A percentile compares a stretch with the other conserved stretches of the same genome.
phyloP scores from a whole-genome alignment of 2,329 filamentous ascomycete genomes.

The Penicillium sp. region DNA sequence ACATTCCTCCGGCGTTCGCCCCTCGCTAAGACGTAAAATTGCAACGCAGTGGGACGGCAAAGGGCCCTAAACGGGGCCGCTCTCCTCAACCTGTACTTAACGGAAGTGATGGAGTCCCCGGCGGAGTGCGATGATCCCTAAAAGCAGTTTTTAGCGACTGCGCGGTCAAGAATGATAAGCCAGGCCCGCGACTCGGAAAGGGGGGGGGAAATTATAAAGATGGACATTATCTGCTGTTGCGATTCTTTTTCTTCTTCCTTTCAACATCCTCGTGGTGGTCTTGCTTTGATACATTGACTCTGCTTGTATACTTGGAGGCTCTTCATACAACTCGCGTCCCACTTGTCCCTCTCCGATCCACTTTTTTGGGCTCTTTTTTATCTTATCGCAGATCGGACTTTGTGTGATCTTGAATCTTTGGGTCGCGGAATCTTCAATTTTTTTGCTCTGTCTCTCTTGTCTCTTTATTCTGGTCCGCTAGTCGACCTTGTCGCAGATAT shows the following conservation, averaged over 20 bases:
- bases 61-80: constrained; percentile 31
- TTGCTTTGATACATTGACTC: not conserved
- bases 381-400: constrained; percentile 28
- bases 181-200: constrained; percentile 13
- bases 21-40: constrained; percentile 20
- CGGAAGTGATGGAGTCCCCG: constrained; percentile 39
- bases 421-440: constrained; percentile 5
- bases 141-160: constrained; percentile 51
- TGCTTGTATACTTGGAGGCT: not conserved
- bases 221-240: constrained; percentile 4
- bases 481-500: constrained; percentile 2
- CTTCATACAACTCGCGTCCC: not conserved
- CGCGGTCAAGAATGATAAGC: constrained; percentile 18
- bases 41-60: constrained; percentile 28
- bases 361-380: constrained; percentile 14
- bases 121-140: constrained; percentile 42
- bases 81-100: constrained; percentile 54
- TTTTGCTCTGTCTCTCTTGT: not conserved
- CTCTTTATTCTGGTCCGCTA: not conserved
- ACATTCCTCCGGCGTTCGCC: constrained; percentile 9
- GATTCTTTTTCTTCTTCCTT: constrained; percentile 6
- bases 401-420: constrained; percentile 15
- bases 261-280: constrained; percentile 2
- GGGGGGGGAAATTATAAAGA: constrained; percentile 22
- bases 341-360: constrained; percentile 4